Conservation (phyloP, 306 rosid species). For the Pyrus pyrifolia region DNA sequence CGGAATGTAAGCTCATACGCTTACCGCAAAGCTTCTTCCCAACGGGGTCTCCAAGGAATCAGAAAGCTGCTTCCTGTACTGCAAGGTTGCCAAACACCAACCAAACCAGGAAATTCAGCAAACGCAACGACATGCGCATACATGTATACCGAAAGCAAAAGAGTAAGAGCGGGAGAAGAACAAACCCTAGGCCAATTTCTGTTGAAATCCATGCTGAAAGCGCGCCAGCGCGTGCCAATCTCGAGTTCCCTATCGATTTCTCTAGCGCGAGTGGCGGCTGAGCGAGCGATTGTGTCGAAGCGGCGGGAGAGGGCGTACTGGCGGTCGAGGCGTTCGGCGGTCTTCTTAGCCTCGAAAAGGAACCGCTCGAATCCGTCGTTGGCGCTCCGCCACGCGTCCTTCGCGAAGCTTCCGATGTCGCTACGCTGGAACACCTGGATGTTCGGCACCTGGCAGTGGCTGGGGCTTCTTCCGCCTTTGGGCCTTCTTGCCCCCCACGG, state of each 20-base stretch:
- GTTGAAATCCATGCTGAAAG: slow-evolving; percentile 57
- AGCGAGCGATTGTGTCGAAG: slow-evolving; percentile 36
- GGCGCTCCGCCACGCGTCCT: slow-evolving; percentile 76
- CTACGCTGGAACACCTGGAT: slow-evolving; percentile 51
- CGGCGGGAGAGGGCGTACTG: slow-evolving; percentile 52
- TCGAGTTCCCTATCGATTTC: slow-evolving; percentile 80
- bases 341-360: slow-evolving; percentile 70
- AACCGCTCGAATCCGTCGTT: slow-evolving; percentile 77
- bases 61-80: slow-evolving; percentile 72
- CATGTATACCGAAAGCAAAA: background rate
- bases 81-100: slow-evolving; percentile 27
- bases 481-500: slow-evolving; percentile 9
- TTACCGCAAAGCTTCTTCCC: slow-evolving; percentile 62
- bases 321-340: slow-evolving; percentile 81
- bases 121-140: background rate
- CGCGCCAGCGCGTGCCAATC: slow-evolving; percentile 67
- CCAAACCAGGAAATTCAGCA: background rate
- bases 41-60: slow-evolving; percentile 60
- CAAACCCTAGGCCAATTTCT: slow-evolving; percentile 79
- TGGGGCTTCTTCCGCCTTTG: background rate
- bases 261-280: slow-evolving; percentile 58
- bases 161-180: background rate
- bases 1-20: slow-evolving; percentile 3
- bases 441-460: slow-evolving; percentile 2
- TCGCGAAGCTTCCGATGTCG: slow-evolving; percentile 47